Evolutionary conservation across 2,329 filamentous ascomycete species (phyloP).

Genomic region (Volutella citrinella): DNA sequence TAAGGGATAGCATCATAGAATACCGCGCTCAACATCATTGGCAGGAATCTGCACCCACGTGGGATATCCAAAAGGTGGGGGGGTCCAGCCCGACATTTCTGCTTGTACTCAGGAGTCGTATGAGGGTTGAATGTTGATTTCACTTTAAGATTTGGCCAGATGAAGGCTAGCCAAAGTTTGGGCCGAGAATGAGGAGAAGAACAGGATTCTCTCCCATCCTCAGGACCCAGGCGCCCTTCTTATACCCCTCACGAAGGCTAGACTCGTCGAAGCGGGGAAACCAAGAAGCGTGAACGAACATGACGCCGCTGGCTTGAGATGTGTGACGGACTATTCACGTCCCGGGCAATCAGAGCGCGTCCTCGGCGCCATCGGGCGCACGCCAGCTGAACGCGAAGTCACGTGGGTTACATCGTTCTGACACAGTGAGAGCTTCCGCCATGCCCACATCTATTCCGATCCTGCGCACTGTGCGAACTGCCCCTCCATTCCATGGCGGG

Average conservation of each 20-base stretch:
- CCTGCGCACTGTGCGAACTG: no score
- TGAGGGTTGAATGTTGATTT: not conserved
- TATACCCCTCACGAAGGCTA: constrained; percentile 13
- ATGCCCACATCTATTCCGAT: no score
- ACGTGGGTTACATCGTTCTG: no score
- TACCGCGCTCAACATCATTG: constrained; percentile 24
- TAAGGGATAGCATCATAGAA: not conserved
- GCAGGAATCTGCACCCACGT: constrained; percentile 29
- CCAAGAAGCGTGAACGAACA: constrained; percentile 15
- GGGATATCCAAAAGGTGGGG: constrained; percentile 25
- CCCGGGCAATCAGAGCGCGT: constrained; percentile 18
- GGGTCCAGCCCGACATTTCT: constrained; percentile 28
- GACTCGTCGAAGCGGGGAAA: constrained; percentile 2
- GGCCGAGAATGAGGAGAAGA: constrained; percentile 3
- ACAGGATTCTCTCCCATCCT: constrained; percentile 2
- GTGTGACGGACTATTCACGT: constrained; percentile 15
- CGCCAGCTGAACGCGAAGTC: constrained; percentile 18
- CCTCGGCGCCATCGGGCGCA: constrained; percentile 8
- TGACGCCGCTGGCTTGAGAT: constrained; percentile 20
- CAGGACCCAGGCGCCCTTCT: constrained; percentile 8
- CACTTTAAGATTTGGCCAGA: not conserved
- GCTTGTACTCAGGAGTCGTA: no score
- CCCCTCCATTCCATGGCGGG: no score
- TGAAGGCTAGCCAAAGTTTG: not conserved
- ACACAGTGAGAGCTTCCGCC: no score